Evolutionary conservation across 768 basidiomycete genomes (phyloP), one percentile per base, ranked within the genome.

Genomic region (Phaffia australis): DNA sequence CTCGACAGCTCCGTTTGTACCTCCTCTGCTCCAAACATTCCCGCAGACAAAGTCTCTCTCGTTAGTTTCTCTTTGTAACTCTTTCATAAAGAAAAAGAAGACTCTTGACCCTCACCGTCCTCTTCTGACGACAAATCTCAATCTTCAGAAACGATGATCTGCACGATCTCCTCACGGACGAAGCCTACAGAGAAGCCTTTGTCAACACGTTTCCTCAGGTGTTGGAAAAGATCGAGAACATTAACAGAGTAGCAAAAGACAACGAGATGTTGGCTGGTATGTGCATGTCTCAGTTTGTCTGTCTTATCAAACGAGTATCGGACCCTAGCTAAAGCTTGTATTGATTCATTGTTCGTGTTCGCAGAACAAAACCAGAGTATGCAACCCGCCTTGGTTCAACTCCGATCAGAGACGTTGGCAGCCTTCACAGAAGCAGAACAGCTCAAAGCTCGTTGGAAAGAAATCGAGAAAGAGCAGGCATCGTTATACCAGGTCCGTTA

Each of bases 211-310:
- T 94, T 14, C 79, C 84, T 2, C 79, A 80, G 30, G 89, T 94
- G 50, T 86, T 86, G 72, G 80, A 81, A 19, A 79, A 91, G 66
- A 86, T 91, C 70, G 81, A 83, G 68, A 82, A 84, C 0, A 88
- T 92, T 71, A 80, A 86, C 15, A 86, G 87, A 70, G 81, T 94
- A 0, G 87, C 88, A 8, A 79, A 81, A 75, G 89, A 89, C 48
- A 95, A 97, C 71, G 87, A 91, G 71, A 81, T 84, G 9, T 85
- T 97, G 60, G 89, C 92, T 16, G 81, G 91, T 93, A 72, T 71
- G 90, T 79, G 56, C 19, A 0, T n/a, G 6, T 68, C 25, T 18
- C 27, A 1, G 23, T 35, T 66, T 56, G 18, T 35, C 27, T 46
- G 21, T 30, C n/a, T 30, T 19, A 21, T n/a, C 3, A 25, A 27